Evolutionary conservation across 352 stramenopile genomes (phyloP).

Genomic region (Phytopythium kandeliae): DNA sequence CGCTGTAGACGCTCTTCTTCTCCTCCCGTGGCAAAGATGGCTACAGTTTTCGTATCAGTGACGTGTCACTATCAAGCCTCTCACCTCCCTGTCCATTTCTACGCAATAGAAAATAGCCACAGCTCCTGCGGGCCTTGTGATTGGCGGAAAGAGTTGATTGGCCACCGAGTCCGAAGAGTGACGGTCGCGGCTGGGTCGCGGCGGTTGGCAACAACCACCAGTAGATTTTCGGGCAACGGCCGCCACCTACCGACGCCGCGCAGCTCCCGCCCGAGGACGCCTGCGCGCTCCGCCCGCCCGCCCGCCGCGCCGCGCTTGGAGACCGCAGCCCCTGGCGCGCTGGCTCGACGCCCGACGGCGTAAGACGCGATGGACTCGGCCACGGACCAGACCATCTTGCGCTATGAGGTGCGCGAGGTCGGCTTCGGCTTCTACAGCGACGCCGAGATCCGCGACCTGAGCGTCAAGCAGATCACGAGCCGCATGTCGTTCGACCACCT

Average conservation of each 20-base stretch:
- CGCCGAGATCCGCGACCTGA: conserved; percentile 95
- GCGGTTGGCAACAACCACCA: conserved; percentile 13
- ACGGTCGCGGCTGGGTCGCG: neutral
- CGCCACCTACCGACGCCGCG: neutral
- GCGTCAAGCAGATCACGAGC: conserved; percentile 96
- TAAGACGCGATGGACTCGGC: conserved; percentile 61
- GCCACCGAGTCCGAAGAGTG: conserved; percentile 23
- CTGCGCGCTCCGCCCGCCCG: neutral
- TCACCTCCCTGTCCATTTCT: neutral
- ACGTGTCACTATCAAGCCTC: neutral
- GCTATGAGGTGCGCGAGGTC: conserved; percentile 89
- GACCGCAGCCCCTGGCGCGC: neutral
- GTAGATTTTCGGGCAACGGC: conserved; percentile 19
- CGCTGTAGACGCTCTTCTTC: neutral
- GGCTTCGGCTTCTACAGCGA: conserved; percentile 97
- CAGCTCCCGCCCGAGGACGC: neutral
- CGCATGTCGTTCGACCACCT: conserved; percentile 94
- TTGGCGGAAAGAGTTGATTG: conserved; percentile 32
- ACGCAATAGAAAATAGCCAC: neutral
- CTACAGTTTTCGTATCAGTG: neutral
- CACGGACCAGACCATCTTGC: conserved; percentile 88
- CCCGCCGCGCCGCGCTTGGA: neutral
- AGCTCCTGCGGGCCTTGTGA: conserved; percentile 1
- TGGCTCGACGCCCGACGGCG: neutral
- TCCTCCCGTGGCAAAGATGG: too few relatives aligned